These are phyloP conservation scores for Tremella yokohamensis DNA, from an alignment of 768 basidiomycete genomes.

Conservation along the genomic window DNA sequence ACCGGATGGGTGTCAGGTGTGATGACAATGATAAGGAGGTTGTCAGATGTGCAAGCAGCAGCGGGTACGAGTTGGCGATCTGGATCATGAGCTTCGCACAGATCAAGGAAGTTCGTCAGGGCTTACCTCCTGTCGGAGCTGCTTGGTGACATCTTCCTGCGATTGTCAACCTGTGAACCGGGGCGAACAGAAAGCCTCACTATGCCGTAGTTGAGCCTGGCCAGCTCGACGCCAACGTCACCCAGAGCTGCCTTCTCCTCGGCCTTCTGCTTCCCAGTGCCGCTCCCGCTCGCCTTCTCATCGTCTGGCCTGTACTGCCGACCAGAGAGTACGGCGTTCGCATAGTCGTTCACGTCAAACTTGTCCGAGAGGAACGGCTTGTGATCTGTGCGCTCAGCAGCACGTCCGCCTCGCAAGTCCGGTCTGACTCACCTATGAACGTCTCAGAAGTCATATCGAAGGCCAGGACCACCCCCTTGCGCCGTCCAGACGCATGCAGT, in stretches of 20 bases:
- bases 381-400: slow-evolving; percentile 58
- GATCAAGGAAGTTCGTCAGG: background rate
- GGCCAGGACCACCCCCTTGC: too few relatives aligned
- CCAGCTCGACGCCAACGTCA: slow-evolving; percentile 83
- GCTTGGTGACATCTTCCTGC: slow-evolving; percentile 79
- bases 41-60: slow-evolving; percentile 41
- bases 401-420: background rate
- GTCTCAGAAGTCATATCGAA: background rate
- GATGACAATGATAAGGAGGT: slow-evolving; percentile 38
- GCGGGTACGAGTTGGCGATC: slow-evolving; percentile 37
- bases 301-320: slow-evolving; percentile 64
- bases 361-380: slow-evolving; percentile 66
- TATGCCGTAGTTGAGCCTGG: slow-evolving; percentile 78
- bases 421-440: background rate
- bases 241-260: slow-evolving; percentile 58
- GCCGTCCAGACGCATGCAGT: too few relatives aligned
- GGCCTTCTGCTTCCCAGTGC: slow-evolving; percentile 2
- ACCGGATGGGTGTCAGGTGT: slow-evolving; percentile 28
- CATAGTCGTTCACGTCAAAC: slow-evolving; percentile 86
- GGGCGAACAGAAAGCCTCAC: slow-evolving; percentile 20
- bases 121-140: slow-evolving; percentile 77
- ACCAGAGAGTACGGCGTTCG: slow-evolving; percentile 81
- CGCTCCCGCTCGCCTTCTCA: slow-evolving; percentile 15
- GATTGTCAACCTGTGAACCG: slow-evolving; percentile 7
- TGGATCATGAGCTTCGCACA: background rate